Base-by-base conservation (phyloP, 352 stramenopile genomes). In the Pythium vanterpoolii region DNA sequence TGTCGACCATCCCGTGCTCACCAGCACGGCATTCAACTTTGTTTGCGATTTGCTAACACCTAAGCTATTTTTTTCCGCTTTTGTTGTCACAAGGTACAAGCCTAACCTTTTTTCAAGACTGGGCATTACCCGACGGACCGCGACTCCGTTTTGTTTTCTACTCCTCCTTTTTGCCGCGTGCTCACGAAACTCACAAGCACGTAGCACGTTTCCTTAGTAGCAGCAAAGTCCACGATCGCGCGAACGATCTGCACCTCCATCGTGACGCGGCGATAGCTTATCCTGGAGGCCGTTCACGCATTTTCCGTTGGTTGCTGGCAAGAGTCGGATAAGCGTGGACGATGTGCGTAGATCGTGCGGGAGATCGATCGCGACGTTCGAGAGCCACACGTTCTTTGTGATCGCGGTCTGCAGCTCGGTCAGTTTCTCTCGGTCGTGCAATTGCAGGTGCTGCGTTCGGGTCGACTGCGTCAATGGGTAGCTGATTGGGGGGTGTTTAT, bases 101-200 rank as follows among this genome's bases (percentile, higher is more conserved):
- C 1, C 31, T 13, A 13, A 36, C 31, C 31, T 14, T 36, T 36
- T n/a, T n/a, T n/a, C n/a, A n/a, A n/a, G n/a, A n/a, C n/a, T n/a
- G n/a, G n/a, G n/a, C n/a, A n/a, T n/a, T n/a, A n/a, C n/a, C n/a
- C n/a, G n/a, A n/a, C n/a, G n/a, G n/a, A n/a, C n/a, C n/a, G n/a
- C n/a, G n/a, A n/a, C n/a, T n/a, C n/a, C n/a, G n/a, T n/a, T n/a
- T 36, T 42, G 18, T 1, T 33, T 16, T 3, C 14, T 21, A 30
- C 4, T 49, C 21, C 0, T 49, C 43, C n/a, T n/a, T n/a, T n/a
- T 26, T 26, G 16, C 9, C 43, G 43, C 43, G 43, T 19, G 21
- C 43, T 49, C 43, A 28, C 43, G 43, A 49, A 24, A 10, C 43
- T 49, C 43, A 49, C 43, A 24, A 21, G 43, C 21, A 49, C 43